Evolutionary conservation across 306 rosid genomes (phyloP).

Genomic region (Quercus robur): DNA sequence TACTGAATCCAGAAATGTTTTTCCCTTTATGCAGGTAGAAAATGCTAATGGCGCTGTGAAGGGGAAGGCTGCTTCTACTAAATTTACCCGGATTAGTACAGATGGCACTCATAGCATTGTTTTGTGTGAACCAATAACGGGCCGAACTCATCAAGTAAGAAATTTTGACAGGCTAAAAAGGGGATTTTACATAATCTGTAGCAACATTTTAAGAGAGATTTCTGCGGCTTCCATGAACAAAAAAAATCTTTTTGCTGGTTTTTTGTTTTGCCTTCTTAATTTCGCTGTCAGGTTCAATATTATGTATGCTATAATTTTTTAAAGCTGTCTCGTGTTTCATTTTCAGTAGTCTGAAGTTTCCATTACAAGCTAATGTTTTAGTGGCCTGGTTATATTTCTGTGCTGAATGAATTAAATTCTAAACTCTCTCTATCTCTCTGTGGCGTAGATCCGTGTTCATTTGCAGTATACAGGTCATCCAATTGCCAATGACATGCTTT

Average conservation of each 20-base stretch:
- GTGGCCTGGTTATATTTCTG: not conserved
- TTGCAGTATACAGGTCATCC: conserved; percentile 76
- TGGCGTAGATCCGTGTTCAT: conserved; percentile 78
- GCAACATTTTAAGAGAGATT: not conserved
- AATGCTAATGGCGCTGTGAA: conserved; percentile 30
- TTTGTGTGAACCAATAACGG: conserved; percentile 78
- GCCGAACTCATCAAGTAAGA: conserved; percentile 85
- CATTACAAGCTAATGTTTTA: not conserved
- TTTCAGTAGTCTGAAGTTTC: not conserved
- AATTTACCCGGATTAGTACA: conserved; percentile 63
- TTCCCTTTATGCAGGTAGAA: conserved; percentile 44
- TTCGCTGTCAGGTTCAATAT: not conserved
- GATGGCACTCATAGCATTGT: conserved; percentile 71
- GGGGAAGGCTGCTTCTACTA: conserved; percentile 75
- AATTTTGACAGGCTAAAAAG: not conserved
- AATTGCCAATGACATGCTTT: conserved; percentile 79
- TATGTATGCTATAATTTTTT: no score
- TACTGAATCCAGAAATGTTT: conserved; percentile 19
- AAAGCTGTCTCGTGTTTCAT: not conserved
- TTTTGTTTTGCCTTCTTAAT: not conserved
- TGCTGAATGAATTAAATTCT: not conserved
- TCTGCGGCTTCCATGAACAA: not conserved
- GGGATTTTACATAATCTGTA: not conserved
- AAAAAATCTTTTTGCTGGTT: not conserved
- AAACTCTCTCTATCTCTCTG: no score